A percentile compares a stretch with the other conserved stretches of the same genome.
These are phyloP conservation scores for Hypoxylon rubiginosum DNA, from an alignment of 2,329 filamentous ascomycete genomes.

Conservation along the genomic window DNA sequence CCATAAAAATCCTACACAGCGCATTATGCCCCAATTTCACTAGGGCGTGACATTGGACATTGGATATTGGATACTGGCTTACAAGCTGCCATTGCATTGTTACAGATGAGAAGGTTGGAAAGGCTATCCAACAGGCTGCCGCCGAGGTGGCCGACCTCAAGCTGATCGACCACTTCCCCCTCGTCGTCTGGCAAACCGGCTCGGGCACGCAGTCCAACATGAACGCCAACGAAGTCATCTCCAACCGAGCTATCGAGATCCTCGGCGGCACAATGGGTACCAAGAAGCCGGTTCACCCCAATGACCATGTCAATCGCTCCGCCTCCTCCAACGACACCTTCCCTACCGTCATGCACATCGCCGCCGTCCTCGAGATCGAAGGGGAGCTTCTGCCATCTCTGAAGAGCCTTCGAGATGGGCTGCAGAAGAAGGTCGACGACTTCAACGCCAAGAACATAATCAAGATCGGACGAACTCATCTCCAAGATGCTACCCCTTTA, in stretches of 20 bases:
- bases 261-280: slow-evolving; percentile 91
- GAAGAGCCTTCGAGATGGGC: slow-evolving; percentile 82
- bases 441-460: slow-evolving; percentile 91
- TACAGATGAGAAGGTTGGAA: slow-evolving; percentile 86
- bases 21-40: slow-evolving; percentile 25
- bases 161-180: slow-evolving; percentile 96
- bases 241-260: slow-evolving; percentile 98
- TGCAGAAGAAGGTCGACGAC: slow-evolving; percentile 89
- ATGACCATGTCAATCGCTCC: slow-evolving; percentile 99
- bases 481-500: slow-evolving; percentile 96
- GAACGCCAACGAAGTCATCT: slow-evolving; percentile 99
- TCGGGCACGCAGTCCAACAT: slow-evolving; percentile 99
- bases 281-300: slow-evolving; percentile 99
- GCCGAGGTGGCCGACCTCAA: slow-evolving; percentile 93
- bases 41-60: slow-evolving; percentile 12
- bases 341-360: slow-evolving; percentile 99
- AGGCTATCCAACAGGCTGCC: slow-evolving; percentile 95
- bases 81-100: slow-evolving; percentile 45
- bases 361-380: slow-evolving; percentile 93
- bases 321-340: slow-evolving; percentile 99
- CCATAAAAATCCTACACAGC: slow-evolving; percentile 35
- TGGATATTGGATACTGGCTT: slow-evolving; percentile 35
- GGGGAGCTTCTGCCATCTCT: slow-evolving; percentile 86
- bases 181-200: slow-evolving; percentile 99
- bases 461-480: slow-evolving; percentile 98